A percentile compares a stretch with the other conserved stretches of the same genome.
These are phyloP conservation scores for Sporothrix luriei DNA, from an alignment of 2,329 filamentous ascomycete species.

Conservation along the genomic window DNA sequence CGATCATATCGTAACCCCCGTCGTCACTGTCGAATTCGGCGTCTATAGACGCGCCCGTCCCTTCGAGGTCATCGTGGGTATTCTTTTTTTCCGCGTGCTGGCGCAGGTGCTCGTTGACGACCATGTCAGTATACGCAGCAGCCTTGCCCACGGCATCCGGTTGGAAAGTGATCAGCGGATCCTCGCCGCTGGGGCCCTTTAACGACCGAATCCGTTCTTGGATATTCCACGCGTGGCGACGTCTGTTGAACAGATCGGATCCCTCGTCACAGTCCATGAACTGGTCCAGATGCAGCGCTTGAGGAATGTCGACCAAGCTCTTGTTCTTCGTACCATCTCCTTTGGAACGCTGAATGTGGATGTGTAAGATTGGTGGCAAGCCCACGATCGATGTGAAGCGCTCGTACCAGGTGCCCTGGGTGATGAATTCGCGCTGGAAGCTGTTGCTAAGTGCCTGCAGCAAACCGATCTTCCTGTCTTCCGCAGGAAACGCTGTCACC, in stretches of 20 bases:
- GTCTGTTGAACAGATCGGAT: conserved; percentile 63
- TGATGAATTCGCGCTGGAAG: conserved; percentile 78
- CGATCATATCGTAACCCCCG: conserved; percentile 35
- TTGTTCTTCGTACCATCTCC: conserved; percentile 75
- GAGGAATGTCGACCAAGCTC: conserved; percentile 75
- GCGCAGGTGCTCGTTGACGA: conserved; percentile 22
- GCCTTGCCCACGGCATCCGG: conserved; percentile 11
- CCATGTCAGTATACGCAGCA: conserved; percentile 24
- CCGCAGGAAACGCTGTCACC: conserved; percentile 62
- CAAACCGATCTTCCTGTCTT: conserved; percentile 61
- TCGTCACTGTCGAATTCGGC: neutral
- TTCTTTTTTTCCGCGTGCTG: conserved; percentile 15
- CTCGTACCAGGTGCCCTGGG: conserved; percentile 61
- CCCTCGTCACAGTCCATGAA: conserved; percentile 72
- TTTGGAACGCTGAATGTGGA: conserved; percentile 82
- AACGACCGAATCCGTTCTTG: conserved; percentile 64
- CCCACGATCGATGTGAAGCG: conserved; percentile 71
- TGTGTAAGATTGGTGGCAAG: conserved; percentile 83
- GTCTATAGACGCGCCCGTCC: too few species aligned
- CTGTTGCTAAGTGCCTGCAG: conserved; percentile 83
- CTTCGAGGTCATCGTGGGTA: neutral
- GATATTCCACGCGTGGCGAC: conserved; percentile 73
- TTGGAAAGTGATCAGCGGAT: conserved; percentile 13
- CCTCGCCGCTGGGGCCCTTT: conserved; percentile 46
- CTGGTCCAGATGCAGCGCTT: conserved; percentile 81